A percentile compares a stretch with the other conserved stretches of the same genome.
Conservation (phyloP, 208 protist genomes). For the Crithidia fasciculata region DNA sequence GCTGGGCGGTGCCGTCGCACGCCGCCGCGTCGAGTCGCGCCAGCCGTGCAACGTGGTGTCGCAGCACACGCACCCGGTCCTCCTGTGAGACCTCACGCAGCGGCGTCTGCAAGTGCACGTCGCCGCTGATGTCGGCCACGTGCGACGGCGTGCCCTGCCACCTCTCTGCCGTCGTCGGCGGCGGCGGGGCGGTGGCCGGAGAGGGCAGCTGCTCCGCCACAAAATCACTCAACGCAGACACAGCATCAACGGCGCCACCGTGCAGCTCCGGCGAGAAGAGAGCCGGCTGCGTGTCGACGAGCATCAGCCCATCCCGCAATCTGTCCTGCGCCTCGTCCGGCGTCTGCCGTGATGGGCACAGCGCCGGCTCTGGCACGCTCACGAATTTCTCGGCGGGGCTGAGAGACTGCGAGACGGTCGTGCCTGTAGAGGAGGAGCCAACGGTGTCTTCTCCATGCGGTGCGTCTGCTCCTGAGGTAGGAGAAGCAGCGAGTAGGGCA, state of each 20-base stretch:
- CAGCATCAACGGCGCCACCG: conserved; percentile 16
- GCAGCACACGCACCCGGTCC: conserved; percentile 49
- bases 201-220: conserved; percentile 46
- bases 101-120: conserved; percentile 25
- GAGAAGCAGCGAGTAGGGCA: background rate
- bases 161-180: conserved; percentile 27
- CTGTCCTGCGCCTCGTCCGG: background rate
- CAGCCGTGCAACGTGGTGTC: conserved; percentile 69
- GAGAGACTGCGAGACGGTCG: background rate
- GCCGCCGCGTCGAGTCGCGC: conserved; percentile 29
- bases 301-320: conserved; percentile 28
- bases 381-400: conserved; percentile 7
- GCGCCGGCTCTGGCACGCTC: background rate
- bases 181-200: conserved; percentile 44
- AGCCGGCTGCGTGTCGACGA: conserved; percentile 51
- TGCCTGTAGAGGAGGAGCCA: background rate
- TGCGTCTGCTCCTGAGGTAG: background rate
- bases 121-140: conserved; percentile 8
- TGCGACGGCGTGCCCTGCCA: conserved; percentile 21
- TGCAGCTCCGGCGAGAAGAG: conserved; percentile 77
- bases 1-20: conserved; percentile 45
- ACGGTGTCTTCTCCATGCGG: background rate
- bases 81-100: conserved; percentile 45
- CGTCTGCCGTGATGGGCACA: background rate
- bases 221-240: conserved; percentile 24